Evolutionary conservation across 2,329 filamentous ascomycete species (phyloP).

Genomic region (Ophiostoma himal-ulmi): DNA sequence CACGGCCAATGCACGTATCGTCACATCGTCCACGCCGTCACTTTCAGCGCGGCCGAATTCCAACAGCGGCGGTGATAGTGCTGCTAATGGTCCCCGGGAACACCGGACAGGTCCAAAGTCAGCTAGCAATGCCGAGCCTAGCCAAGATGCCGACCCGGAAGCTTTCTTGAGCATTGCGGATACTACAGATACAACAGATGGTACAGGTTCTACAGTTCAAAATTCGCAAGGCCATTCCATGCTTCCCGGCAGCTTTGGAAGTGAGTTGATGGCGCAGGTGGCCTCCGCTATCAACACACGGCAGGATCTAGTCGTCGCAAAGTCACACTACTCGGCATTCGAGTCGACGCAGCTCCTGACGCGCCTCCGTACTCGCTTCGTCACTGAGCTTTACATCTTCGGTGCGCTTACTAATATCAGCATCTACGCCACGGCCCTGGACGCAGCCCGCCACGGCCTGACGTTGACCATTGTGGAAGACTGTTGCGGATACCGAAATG

Average conservation of each 20-base stretch:
- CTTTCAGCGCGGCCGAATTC: conserved; percentile 28
- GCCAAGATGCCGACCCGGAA: conserved; percentile 34
- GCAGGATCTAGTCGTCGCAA: conserved; percentile 51
- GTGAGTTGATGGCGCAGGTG: conserved; percentile 42
- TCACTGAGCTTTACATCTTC: conserved; percentile 85
- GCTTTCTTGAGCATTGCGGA: conserved; percentile 31
- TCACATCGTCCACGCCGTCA: conserved; percentile 32
- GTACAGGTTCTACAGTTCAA: neutral
- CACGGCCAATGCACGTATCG: conserved; percentile 48
- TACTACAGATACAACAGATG: neutral
- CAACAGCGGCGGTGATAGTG: conserved; percentile 15
- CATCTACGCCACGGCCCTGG: conserved; percentile 84
- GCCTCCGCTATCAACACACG: conserved; percentile 40
- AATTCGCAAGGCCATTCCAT: neutral
- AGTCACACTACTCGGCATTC: conserved; percentile 86
- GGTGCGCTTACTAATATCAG: conserved; percentile 83
- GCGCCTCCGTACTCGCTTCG: conserved; percentile 73
- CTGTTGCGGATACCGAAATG: conserved; percentile 74
- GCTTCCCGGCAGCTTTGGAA: conserved; percentile 39
- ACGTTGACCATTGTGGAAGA: conserved; percentile 83
- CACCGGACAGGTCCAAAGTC: neutral
- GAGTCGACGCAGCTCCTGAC: conserved; percentile 66
- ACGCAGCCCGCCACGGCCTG: conserved; percentile 82
- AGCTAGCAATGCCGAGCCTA: neutral
- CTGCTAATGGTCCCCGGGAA: neutral